A percentile compares a stretch with the other conserved stretches of the same genome.
phyloP scores from a whole-genome alignment of 1,139 yeast genomes.

The Yarrowia galli region DNA sequence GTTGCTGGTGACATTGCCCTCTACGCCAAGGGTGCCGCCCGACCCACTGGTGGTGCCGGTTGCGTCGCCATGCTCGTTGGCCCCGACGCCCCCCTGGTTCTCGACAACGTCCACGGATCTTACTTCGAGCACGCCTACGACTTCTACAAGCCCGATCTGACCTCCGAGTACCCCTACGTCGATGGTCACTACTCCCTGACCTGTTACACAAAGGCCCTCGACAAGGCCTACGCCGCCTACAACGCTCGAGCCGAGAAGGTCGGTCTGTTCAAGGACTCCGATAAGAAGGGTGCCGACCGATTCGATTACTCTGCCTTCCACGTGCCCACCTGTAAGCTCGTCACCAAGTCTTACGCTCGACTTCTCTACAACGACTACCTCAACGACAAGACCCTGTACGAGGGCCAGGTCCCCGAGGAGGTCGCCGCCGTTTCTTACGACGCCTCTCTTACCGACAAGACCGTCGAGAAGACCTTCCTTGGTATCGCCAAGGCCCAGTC shows the following conservation, averaged over 20 bases:
- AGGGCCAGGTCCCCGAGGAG: conserved; percentile 67
- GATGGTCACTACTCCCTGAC: conserved; percentile 96
- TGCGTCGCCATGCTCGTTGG: conserved; percentile 95
- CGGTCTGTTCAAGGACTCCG: conserved; percentile 50
- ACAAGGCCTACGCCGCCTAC: conserved; percentile 82
- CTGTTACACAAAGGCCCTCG: conserved; percentile 94
- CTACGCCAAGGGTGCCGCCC: conserved; percentile 95
- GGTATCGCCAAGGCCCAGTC: conserved; percentile 76
- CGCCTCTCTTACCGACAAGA: conserved; percentile 77
- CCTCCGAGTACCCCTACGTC: conserved; percentile 95
- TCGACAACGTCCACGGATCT: conserved; percentile 87
- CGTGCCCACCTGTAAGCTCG: conserved; percentile 97
- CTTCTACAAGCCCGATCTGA: conserved; percentile 97
- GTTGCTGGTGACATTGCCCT: conserved; percentile 98
- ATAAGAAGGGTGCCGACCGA: conserved; percentile 59
- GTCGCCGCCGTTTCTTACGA: conserved; percentile 73
- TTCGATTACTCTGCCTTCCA: conserved; percentile 98
- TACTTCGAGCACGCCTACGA: conserved; percentile 97
- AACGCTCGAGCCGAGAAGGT: conserved; percentile 76
- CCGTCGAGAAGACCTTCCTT: conserved; percentile 84
- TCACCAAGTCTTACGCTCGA: conserved; percentile 91
- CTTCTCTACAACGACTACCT: conserved; percentile 86
- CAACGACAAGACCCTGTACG: conserved; percentile 51
- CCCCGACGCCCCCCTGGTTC: conserved; percentile 96
- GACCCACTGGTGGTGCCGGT: conserved; percentile 99